phyloP scores from a whole-genome alignment of 495 filamentous ascomycete genomes.

The Penicillium dipodomyicola region DNA sequence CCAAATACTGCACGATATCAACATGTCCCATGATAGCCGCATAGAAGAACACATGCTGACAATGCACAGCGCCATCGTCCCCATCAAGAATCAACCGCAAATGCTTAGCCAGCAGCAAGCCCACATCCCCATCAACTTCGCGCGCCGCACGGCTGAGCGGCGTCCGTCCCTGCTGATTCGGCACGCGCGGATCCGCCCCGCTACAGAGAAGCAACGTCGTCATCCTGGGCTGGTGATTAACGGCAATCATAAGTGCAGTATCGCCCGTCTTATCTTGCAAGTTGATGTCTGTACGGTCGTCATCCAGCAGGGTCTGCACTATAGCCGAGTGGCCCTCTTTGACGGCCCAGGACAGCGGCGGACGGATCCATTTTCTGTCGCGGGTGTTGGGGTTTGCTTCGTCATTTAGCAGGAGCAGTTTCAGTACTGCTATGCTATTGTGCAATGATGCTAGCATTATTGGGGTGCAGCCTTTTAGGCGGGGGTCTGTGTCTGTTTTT shows the following conservation, averaged over 20 bases:
- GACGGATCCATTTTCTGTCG: slow-evolving; percentile 24
- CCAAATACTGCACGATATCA: slow-evolving; percentile 23
- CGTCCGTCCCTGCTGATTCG: slow-evolving; percentile 21
- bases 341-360: slow-evolving; percentile 40
- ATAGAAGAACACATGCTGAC: slow-evolving; percentile 28
- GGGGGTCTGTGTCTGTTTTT: slow-evolving; percentile 9
- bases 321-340: slow-evolving; percentile 27
- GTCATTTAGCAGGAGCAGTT: slow-evolving; percentile 14
- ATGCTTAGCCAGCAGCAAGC: slow-evolving; percentile 23
- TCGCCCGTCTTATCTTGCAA: slow-evolving; percentile 23
- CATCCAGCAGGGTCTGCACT: slow-evolving; percentile 23
- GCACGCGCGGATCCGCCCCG: slow-evolving; percentile 18
- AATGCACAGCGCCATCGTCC: slow-evolving; percentile 13
- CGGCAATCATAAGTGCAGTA: slow-evolving; percentile 22
- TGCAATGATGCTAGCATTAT: slow-evolving; percentile 22
- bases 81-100: slow-evolving; percentile 23
- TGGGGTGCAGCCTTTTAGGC: slow-evolving; percentile 21
- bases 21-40: slow-evolving; percentile 24
- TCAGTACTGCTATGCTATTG: slow-evolving; percentile 13
- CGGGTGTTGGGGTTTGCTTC: slow-evolving; percentile 22
- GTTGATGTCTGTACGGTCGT: slow-evolving; percentile 24
- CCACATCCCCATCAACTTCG: slow-evolving; percentile 6
- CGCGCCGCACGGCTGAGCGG: slow-evolving; percentile 17
- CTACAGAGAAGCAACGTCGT: slow-evolving; percentile 13
- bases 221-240: slow-evolving; percentile 8